phyloP scores from a whole-genome alignment of 768 basidiomycete species.

The Gloeophyllum trabeum region DNA sequence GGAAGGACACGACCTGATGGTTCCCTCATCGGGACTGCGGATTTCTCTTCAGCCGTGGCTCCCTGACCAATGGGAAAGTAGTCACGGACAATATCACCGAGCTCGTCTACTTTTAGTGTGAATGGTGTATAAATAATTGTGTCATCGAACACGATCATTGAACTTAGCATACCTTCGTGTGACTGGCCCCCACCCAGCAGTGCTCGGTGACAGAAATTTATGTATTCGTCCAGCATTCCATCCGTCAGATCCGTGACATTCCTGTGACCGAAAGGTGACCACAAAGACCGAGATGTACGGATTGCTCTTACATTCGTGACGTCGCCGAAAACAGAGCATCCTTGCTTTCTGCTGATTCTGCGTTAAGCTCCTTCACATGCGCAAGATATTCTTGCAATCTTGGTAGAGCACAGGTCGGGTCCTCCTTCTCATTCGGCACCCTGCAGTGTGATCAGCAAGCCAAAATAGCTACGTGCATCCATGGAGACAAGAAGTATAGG shows the following conservation, averaged over 20 bases:
- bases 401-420: constrained; percentile 55
- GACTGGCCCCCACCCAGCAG: constrained; percentile 21
- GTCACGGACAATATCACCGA: too few species aligned
- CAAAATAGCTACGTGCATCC: neutral
- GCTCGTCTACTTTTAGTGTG: too few species aligned
- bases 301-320: constrained; percentile 36
- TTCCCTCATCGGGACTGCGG: too few species aligned
- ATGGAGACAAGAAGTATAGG: neutral
- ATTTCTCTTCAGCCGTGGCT: too few species aligned
- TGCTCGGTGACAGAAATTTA: constrained; percentile 51
- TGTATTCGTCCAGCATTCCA: constrained; percentile 47
- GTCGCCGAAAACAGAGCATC: constrained; percentile 30
- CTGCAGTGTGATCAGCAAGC: constrained; percentile 28
- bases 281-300: constrained; percentile 4
- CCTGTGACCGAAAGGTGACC: constrained; percentile 22
- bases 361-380: constrained; percentile 25
- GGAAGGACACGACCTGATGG: too few species aligned
- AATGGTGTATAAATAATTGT: too few species aligned
- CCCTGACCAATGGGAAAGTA: too few species aligned
- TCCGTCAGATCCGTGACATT: constrained; percentile 39
- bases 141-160: too few species aligned
- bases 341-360: constrained; percentile 18
- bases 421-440: constrained; percentile 31
- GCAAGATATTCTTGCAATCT: constrained; percentile 34
- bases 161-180: too few species aligned